Evolutionary conservation across 2,329 filamentous ascomycete genomes (phyloP).

Genomic region (Exophiala spinifera): DNA sequence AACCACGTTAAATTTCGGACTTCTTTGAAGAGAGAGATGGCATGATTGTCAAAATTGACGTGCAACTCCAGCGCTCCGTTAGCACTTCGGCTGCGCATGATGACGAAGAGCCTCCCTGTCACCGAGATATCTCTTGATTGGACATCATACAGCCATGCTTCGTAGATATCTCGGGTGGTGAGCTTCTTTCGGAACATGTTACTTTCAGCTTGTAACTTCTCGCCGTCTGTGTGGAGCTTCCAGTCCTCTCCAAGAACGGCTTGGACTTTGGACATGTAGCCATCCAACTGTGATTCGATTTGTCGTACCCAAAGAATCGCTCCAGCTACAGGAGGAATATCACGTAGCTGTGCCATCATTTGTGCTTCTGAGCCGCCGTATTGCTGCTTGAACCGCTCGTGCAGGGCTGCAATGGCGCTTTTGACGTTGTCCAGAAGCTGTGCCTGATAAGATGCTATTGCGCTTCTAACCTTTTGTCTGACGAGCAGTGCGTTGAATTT

Average conservation of each 20-base stretch:
- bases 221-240: slow-evolving; percentile 89
- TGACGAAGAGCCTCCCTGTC: slow-evolving; percentile 84
- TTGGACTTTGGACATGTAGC: slow-evolving; percentile 99
- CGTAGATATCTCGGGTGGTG: slow-evolving; percentile 88
- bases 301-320: slow-evolving; percentile 97
- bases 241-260: slow-evolving; percentile 93
- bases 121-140: slow-evolving; percentile 86
- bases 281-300: slow-evolving; percentile 91
- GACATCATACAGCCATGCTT: slow-evolving; percentile 91
- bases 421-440: slow-evolving; percentile 98
- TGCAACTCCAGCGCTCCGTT: slow-evolving; percentile 83
- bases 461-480: slow-evolving; percentile 95
- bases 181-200: slow-evolving; percentile 94
- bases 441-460: slow-evolving; percentile 96
- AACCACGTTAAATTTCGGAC: slow-evolving; percentile 94
- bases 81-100: slow-evolving; percentile 81
- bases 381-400: slow-evolving; percentile 97
- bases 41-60: slow-evolving; percentile 96
- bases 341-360: slow-evolving; percentile 94
- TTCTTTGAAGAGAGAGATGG: slow-evolving; percentile 98
- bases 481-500: slow-evolving; percentile 99
- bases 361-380: slow-evolving; percentile 98
- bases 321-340: slow-evolving; percentile 91
- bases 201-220: slow-evolving; percentile 88
- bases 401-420: slow-evolving; percentile 85